These are phyloP conservation scores for Colletotrichum chlorophyti DNA, from an alignment of 2,329 filamentous ascomycete genomes.

Conservation along the genomic window DNA sequence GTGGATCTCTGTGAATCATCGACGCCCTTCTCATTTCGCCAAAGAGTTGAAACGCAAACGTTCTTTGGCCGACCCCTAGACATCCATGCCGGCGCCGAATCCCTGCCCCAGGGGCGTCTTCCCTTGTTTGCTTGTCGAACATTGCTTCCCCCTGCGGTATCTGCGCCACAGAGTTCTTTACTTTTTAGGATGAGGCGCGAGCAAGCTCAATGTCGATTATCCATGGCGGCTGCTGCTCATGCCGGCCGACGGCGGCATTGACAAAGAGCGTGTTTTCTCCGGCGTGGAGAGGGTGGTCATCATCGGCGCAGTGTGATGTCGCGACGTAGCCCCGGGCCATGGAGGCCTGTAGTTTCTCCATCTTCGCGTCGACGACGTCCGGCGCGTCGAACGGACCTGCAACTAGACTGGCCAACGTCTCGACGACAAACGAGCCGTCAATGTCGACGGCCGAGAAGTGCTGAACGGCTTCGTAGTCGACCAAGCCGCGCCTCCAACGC, in stretches of 20 bases:
- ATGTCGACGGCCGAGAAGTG: constrained; percentile 58
- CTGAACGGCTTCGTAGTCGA: constrained; percentile 34
- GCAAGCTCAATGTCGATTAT: constrained; percentile 12
- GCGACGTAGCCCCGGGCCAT: constrained; percentile 39
- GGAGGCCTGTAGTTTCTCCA: constrained; percentile 26
- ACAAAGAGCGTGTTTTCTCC: constrained; percentile 60
- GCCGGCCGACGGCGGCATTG: constrained; percentile 57
- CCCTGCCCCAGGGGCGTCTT: neutral
- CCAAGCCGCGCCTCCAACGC: constrained; percentile 47
- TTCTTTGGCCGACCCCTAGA: too few species aligned
- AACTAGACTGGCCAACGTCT: constrained; percentile 37
- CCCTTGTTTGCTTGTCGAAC: neutral
- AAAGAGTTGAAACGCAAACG: neutral
- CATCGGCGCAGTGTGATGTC: constrained; percentile 32
- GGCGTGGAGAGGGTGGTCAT: constrained; percentile 33
- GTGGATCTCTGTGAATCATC: neutral
- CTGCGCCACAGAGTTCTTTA: neutral
- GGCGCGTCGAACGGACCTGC: constrained; percentile 19
- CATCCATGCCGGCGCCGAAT: too few species aligned
- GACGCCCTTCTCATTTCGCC: neutral
- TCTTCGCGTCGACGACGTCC: neutral
- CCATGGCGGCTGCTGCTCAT: constrained; percentile 49
- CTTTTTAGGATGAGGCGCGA: neutral
- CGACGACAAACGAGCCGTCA: constrained; percentile 44
- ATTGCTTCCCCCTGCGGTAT: neutral